Conservation (phyloP, 2,329 filamentous ascomycete genomes). For the Metarhizium anisopliae region DNA sequence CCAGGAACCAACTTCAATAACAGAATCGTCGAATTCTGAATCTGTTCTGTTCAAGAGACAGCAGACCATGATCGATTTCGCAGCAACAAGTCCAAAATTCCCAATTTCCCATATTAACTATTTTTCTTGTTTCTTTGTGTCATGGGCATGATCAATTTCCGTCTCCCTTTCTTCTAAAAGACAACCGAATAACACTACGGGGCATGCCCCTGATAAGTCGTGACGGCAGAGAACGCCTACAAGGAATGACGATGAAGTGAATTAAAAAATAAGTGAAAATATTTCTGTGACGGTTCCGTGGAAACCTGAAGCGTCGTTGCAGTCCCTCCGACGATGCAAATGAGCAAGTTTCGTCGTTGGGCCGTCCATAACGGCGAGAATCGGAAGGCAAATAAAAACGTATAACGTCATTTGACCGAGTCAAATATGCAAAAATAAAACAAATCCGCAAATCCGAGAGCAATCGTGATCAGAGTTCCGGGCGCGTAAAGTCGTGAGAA, state of each 20-base stretch:
- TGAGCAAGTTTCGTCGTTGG: background rate
- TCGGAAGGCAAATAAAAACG: background rate
- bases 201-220: conserved; percentile 15
- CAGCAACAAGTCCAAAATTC: background rate
- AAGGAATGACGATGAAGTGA: conserved; percentile 31
- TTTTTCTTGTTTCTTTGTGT: conserved; percentile 1
- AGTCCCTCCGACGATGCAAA: background rate
- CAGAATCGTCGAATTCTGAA: background rate
- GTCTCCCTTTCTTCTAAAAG: background rate
- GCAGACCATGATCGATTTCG: background rate
- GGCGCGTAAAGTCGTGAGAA: conserved; percentile 28
- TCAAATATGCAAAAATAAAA: conserved; percentile 3
- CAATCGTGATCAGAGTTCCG: conserved; percentile 28
- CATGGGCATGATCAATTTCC: background rate
- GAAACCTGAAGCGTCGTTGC: background rate
- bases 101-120: background rate
- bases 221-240: conserved; percentile 20
- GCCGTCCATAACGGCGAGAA: conserved; percentile 1
- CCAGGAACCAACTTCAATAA: background rate
- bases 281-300: background rate
- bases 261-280: conserved; percentile 16
- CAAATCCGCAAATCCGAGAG: conserved; percentile 11
- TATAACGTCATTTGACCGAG: background rate
- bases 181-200: conserved; percentile 1
- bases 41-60: background rate